phyloP scores from a whole-genome alignment of 495 filamentous ascomycete species.

The Bacidia rubella region DNA sequence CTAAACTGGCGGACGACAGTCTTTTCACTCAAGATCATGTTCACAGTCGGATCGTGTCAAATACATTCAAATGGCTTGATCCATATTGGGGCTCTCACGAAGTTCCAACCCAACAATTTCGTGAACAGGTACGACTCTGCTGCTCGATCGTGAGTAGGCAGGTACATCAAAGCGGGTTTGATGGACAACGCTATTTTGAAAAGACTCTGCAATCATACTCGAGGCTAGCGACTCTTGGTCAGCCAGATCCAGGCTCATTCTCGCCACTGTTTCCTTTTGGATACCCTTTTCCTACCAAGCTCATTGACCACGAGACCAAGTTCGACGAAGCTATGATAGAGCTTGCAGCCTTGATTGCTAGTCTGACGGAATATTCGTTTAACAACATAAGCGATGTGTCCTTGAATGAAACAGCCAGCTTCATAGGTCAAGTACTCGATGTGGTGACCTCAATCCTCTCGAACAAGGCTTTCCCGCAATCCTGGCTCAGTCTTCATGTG shows the following conservation, averaged over 20 bases:
- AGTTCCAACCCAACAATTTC: slow-evolving; percentile 70
- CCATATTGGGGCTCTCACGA: slow-evolving; percentile 80
- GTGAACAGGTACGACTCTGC: slow-evolving; percentile 82
- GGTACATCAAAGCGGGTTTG: slow-evolving; percentile 60
- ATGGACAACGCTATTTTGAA: slow-evolving; percentile 74
- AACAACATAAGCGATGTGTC: slow-evolving; percentile 38
- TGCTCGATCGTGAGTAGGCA: slow-evolving; percentile 82
- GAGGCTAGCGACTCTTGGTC: slow-evolving; percentile 50
- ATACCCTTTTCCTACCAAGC: slow-evolving; percentile 75
- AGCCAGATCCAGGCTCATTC: slow-evolving; percentile 52
- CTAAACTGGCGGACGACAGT: slow-evolving; percentile 69
- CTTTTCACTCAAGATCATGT: slow-evolving; percentile 68
- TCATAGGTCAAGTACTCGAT: slow-evolving; percentile 61
- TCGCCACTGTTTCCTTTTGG: slow-evolving; percentile 79
- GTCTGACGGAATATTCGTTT: slow-evolving; percentile 56
- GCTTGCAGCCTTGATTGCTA: slow-evolving; percentile 73
- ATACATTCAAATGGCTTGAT: slow-evolving; percentile 79
- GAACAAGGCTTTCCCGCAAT: slow-evolving; percentile 77
- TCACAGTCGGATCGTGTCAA: slow-evolving; percentile 55
- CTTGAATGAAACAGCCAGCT: slow-evolving; percentile 49
- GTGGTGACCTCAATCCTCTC: slow-evolving; percentile 80
- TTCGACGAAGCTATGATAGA: slow-evolving; percentile 90
- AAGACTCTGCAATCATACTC: slow-evolving; percentile 86
- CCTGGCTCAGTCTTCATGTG: slow-evolving; percentile 86
- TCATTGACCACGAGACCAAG: slow-evolving; percentile 41